These are phyloP conservation scores for Escallonia rubra DNA, from an alignment of 129 eudicot species.

Conservation along the genomic window DNA sequence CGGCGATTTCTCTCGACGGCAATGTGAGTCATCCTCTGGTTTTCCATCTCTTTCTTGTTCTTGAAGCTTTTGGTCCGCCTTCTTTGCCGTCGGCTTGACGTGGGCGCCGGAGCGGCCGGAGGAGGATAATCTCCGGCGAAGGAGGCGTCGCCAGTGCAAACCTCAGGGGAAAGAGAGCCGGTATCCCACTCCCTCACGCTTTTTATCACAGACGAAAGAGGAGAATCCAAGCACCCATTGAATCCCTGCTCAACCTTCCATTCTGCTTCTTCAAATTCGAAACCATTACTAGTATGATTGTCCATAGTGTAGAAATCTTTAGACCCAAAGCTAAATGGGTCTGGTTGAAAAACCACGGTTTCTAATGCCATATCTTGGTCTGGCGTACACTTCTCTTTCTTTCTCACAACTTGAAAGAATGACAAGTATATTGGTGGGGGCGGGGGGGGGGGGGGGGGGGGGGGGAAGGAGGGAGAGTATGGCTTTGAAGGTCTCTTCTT, in stretches of 20 bases:
- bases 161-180: background rate
- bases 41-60: conserved; percentile 24
- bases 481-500: too few species aligned
- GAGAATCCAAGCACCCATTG: background rate
- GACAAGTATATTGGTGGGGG: too few species aligned
- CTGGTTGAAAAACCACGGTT: background rate
- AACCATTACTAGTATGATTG: background rate
- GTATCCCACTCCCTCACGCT: background rate
- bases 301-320: background rate
- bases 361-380: conserved; percentile 35
- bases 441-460: too few species aligned
- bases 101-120: background rate
- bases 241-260: conserved; percentile 6
- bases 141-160: background rate
- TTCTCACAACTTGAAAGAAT: background rate
- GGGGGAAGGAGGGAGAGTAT: background rate
- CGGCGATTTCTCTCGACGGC: conserved; percentile 33
- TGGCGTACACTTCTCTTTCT: background rate
- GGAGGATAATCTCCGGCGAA: background rate
- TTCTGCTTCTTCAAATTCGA: background rate
- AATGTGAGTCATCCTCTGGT: conserved; percentile 33
- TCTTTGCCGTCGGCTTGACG: conserved; percentile 10
- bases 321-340: background rate
- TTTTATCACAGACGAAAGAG: too few species aligned
- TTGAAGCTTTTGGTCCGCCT: conserved; percentile 19